phyloP scores from a whole-genome alignment of 2,329 filamentous ascomycete genomes.

The Aspergillus tanneri region DNA sequence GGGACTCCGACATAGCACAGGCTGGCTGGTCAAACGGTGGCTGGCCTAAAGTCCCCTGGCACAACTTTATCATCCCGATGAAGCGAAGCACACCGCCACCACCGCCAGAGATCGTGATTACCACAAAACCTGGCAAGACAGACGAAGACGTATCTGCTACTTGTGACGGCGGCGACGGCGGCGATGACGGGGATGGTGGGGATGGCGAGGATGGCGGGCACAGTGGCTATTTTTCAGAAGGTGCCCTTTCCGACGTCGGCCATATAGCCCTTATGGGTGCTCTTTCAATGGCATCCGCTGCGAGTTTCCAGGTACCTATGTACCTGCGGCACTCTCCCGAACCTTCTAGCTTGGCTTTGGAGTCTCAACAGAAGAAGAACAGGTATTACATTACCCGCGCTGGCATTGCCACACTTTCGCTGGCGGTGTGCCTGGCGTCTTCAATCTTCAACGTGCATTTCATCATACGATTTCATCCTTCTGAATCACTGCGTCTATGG shows the following conservation, averaged over 20 bases:
- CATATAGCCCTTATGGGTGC: background rate
- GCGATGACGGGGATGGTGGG: background rate
- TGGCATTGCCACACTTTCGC: background rate
- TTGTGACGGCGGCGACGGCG: background rate
- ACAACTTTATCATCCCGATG: conserved; percentile 41
- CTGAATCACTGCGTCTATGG: background rate
- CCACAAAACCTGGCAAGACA: background rate
- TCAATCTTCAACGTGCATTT: background rate
- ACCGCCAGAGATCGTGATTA: background rate
- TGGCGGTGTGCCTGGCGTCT: background rate
- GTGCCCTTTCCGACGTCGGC: background rate
- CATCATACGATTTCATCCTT: background rate
- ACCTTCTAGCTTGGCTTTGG: background rate
- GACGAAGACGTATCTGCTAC: background rate
- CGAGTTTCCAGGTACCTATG: background rate
- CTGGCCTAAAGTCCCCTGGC: conserved; percentile 42
- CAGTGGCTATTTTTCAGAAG: no score
- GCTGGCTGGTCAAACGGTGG: conserved; percentile 34
- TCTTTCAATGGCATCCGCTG: background rate
- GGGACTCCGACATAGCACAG: conserved; percentile 40
- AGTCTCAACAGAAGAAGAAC: background rate
- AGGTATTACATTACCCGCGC: background rate
- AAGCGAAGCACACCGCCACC: conserved; percentile 17
- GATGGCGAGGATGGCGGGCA: no score
- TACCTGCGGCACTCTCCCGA: background rate